Base-by-base conservation (phyloP, 2,329 filamentous ascomycete species). In the Penicillium capsulatum region DNA sequence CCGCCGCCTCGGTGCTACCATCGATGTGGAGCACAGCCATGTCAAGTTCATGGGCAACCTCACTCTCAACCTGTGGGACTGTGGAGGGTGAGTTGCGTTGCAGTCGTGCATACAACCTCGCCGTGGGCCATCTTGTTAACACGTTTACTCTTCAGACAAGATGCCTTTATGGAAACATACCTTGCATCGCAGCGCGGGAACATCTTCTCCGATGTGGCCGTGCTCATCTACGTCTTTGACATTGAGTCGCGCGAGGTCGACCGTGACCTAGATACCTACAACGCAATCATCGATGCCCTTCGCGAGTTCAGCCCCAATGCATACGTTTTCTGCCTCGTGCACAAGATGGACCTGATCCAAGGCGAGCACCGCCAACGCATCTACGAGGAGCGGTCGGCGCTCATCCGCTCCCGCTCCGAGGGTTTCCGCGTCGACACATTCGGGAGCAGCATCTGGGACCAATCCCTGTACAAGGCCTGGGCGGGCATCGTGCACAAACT, bases 181-280 rank as follows among this genome's bases (percentile, higher is more conserved):
- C 83, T 98, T 46, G 90, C 86, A 11, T 87, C 94, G 58, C 92
- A 97, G 70, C 86, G 92, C 44, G 83, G 88, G 40, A 92, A 97
- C 68, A 91, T 98, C 66, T 98, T 98, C 71, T 88, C 84, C 59
- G 91, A 92, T 63, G 92, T 96, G 46, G 91, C 90, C 35, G 92
- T 97, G 36, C 79, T 98, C 42, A 97, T 98, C 67, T 98, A 98
- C 72, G 92, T 98, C 65, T 98, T 98, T 69, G 92, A 98, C 64
- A 94, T 97, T 53, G 92, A 97, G 65, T 94, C 87, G 13, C 84
- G 89, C 61, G 92, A 97, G 65, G 88, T 95, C 56, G 86, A 92
- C 47, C 84, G 88, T 55, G 92, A 98, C 64, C 80, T 97, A 36
- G 81, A 91, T 41, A 95, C 89, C 42, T 98, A 97, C 72, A 81